Evolutionary conservation across 768 basidiomycete genomes (phyloP), one percentile per base, ranked within the genome.

Genomic region (Ramaria rubella): DNA sequence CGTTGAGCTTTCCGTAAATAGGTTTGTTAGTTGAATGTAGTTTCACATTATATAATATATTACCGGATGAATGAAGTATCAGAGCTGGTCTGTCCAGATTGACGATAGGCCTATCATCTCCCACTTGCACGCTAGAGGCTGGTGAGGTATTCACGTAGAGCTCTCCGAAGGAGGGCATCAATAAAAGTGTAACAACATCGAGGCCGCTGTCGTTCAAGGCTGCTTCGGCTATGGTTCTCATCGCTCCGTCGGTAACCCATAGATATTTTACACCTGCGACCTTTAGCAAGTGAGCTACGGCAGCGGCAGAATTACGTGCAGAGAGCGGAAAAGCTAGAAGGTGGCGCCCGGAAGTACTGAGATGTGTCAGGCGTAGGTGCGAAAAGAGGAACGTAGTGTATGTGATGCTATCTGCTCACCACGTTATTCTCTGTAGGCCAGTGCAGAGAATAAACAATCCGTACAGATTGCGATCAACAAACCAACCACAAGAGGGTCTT

Each of bases 261-360:
- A 70, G 21, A 17, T 68, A 65, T 0, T 52, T 61, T 3, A 61
- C 59, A 2, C 59, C 57, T 7, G 61, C 67, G 45, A 59, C 55
- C 17, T 46, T 40, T 9, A 75, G 59, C 4, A 77, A 64, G 60
- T 75, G 71, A 1, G 65, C 67, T 7, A 77, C 61, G 1, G 71
- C 73, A 17, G 59, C 60, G 31, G 62, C 64, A 11, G 74, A 71
- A 59, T 72, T 72, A 4, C 70, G 63, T 2, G 63, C 60, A 4
- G 72, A 70, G 43, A 73, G 63, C 1, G 72, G 71, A 59, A 75
- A 75, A 0, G 65, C 33, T 8, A 53, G 19, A 14, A 53, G 19
- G 23, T 30, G 52, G 2, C 36, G 52, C 11, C n/a, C n/a, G 21
- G 21, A n/a, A 11, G 49, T 8, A 46, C 9, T 53, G 7, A 42